phyloP scores from a whole-genome alignment of 768 basidiomycete species.

The Mycena sanguinolenta region DNA sequence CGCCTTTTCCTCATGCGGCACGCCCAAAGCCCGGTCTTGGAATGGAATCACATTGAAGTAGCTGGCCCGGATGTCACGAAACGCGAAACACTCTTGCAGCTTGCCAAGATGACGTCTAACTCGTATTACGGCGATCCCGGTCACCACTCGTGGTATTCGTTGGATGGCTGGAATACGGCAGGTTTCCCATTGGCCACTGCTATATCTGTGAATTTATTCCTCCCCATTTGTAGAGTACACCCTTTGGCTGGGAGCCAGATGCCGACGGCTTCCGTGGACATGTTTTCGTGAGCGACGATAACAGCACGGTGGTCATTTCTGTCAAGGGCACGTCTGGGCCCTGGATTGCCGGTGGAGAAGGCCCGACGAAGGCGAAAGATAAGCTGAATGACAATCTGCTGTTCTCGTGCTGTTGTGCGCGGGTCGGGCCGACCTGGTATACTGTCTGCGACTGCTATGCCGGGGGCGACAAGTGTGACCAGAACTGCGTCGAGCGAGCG shows the following conservation, averaged over 20 bases:
- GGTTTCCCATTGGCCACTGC: not conserved
- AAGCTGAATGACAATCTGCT: slow-evolving; percentile 96
- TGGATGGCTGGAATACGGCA: slow-evolving; percentile 62
- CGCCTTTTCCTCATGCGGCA: slow-evolving; percentile 53
- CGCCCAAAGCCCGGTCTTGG: slow-evolving; percentile 54
- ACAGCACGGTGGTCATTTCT: slow-evolving; percentile 87
- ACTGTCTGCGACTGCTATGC: slow-evolving; percentile 92
- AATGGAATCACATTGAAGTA: slow-evolving; percentile 78
- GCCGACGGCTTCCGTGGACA: slow-evolving; percentile 95
- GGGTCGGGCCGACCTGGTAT: slow-evolving; percentile 94
- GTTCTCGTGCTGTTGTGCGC: slow-evolving; percentile 96
- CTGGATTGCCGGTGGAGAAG: slow-evolving; percentile 75
- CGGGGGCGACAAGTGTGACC: slow-evolving; percentile 81
- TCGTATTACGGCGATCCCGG: slow-evolving; percentile 72
- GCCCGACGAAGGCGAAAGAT: slow-evolving; percentile 89
- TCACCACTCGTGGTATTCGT: slow-evolving; percentile 78
- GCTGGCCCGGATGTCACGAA: slow-evolving; percentile 79
- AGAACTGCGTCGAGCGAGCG: slow-evolving; percentile 83
- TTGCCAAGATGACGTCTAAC: slow-evolving; percentile 93
- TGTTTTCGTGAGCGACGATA: slow-evolving; percentile 86
- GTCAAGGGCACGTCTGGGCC: slow-evolving; percentile 95
- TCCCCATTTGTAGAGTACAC: slow-evolving; percentile 60
- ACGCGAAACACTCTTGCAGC: slow-evolving; percentile 76
- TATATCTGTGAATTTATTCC: not conserved
- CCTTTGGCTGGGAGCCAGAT: slow-evolving; percentile 92